Percentiles rank a stretch among this genome's conserved stretches.
phyloP scores from a whole-genome alignment of 371 early-diverging fungal genomes.

The Actinomucor elegans region DNA sequence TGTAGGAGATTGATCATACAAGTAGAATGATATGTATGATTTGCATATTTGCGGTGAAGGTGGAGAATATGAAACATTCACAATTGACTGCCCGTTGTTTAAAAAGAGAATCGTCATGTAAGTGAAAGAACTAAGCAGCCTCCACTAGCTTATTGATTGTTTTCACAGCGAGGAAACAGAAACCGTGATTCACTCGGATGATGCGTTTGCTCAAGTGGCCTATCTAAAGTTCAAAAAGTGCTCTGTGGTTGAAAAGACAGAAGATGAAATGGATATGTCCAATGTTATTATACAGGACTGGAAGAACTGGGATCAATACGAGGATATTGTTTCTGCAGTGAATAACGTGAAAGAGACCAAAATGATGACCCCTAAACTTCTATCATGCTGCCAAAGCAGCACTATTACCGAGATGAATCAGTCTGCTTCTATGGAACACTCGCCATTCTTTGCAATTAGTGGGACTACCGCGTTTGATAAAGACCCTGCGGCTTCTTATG shows the following conservation, averaged over 20 bases:
- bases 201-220: conserved; percentile 82
- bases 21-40: conserved; percentile 75
- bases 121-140: too few relatives aligned
- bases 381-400: neutral
- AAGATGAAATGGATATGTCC: conserved; percentile 27
- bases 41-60: conserved; percentile 99
- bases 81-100: conserved; percentile 97
- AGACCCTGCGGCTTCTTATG: neutral
- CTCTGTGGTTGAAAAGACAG: conserved; percentile 57
- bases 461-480: conserved; percentile 37
- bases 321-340: conserved; percentile 8
- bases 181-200: conserved; percentile 76
- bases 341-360: neutral
- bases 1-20: neutral
- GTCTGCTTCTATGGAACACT: neutral
- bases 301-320: conserved; percentile 20
- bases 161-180: conserved; percentile 65
- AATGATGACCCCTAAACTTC: neutral
- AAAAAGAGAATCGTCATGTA: conserved; percentile 72
- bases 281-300: conserved; percentile 11
- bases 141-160: neutral
- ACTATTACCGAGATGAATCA: neutral
- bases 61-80: conserved; percentile 99
- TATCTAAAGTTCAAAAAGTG: conserved; percentile 70
- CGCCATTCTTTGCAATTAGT: conserved; percentile 29